These are phyloP conservation scores for Polytolypa hystricis DNA, from an alignment of 2,329 filamentous ascomycete genomes.

Conservation along the genomic window DNA sequence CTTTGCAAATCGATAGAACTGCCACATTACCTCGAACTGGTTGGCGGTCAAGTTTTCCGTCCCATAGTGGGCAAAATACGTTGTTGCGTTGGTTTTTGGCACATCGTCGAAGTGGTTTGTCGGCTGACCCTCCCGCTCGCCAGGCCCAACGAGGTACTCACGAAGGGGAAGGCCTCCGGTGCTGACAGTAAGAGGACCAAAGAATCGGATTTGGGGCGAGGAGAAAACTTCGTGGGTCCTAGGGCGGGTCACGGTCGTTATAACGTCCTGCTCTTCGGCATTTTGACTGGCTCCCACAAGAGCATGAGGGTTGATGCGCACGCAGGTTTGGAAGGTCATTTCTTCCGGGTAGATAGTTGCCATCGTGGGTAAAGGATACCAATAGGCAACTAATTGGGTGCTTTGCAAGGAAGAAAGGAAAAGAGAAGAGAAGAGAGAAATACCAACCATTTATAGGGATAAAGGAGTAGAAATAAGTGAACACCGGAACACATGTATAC, in stretches of 20 bases:
- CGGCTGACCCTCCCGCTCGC: not conserved
- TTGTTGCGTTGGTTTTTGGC: conserved; percentile 1
- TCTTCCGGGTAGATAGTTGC: not conserved
- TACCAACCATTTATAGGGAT: too few relatives aligned
- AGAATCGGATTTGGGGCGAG: conserved; percentile 5
- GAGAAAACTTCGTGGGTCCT: conserved; percentile 6
- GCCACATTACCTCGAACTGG: conserved; percentile 7
- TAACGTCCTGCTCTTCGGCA: conserved; percentile 3
- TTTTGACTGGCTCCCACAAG: not conserved
- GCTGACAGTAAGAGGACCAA: conserved; percentile 1
- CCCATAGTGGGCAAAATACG: conserved; percentile 6
- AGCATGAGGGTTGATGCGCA: conserved; percentile 6
- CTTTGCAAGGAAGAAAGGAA: too few relatives aligned
- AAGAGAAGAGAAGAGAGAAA: too few relatives aligned
- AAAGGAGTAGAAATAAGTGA: too few relatives aligned
- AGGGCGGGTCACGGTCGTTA: conserved; percentile 2
- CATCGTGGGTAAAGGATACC: too few relatives aligned
- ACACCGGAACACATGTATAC: too few relatives aligned
- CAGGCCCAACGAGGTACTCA: conserved; percentile 3
- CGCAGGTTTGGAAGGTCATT: not conserved
- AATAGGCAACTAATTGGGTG: too few relatives aligned
- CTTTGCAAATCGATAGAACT: conserved; percentile 7
- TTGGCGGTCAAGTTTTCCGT: not conserved
- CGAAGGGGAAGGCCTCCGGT: conserved; percentile 4
- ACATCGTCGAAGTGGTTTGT: not conserved